A percentile compares a stretch with the other conserved stretches of the same genome.
These are phyloP conservation scores for Cinnamomum chago DNA, from an alignment of 164 flowering plant species.

Conservation along the genomic window DNA sequence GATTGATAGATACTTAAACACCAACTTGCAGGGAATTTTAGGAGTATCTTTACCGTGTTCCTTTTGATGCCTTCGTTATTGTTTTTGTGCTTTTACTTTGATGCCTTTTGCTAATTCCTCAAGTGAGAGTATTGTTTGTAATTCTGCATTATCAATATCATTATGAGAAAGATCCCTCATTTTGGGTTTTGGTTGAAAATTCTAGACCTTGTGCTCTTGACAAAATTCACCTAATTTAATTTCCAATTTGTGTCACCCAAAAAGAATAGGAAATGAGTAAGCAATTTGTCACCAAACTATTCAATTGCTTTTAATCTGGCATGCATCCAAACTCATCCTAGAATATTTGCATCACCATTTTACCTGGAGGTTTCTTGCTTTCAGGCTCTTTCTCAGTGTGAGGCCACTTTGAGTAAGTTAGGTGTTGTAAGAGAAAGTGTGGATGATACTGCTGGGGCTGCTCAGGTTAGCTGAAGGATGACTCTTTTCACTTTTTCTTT, in stretches of 20 bases:
- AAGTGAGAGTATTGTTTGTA: too few relatives aligned
- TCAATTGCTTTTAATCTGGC: not conserved
- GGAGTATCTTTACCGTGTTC: too few relatives aligned
- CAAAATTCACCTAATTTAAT: not conserved
- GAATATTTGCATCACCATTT: not conserved
- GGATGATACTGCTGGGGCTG: slow-evolving; percentile 77
- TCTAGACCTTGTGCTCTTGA: too few relatives aligned
- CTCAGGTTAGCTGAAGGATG: slow-evolving; percentile 33
- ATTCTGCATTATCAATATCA: too few relatives aligned
- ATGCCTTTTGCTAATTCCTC: too few relatives aligned
- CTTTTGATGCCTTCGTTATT: too few relatives aligned
- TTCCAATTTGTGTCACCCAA: not conserved
- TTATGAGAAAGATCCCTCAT: too few relatives aligned
- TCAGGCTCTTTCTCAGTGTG: slow-evolving; percentile 73
- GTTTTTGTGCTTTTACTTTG: too few relatives aligned
- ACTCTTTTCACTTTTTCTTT: not conserved
- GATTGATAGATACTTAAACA: too few relatives aligned
- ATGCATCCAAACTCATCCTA: not conserved
- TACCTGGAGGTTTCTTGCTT: slow-evolving; percentile 10
- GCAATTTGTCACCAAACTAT: not conserved
- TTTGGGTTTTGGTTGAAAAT: too few relatives aligned
- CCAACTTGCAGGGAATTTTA: too few relatives aligned
- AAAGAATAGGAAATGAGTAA: not conserved
- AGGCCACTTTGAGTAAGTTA: slow-evolving; percentile 49
- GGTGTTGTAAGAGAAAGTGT: slow-evolving; percentile 53